A percentile compares a stretch with the other conserved stretches of the same genome.
Conservation (phyloP, 257 asterid genomes). For the Linderniella brevidens region DNA sequence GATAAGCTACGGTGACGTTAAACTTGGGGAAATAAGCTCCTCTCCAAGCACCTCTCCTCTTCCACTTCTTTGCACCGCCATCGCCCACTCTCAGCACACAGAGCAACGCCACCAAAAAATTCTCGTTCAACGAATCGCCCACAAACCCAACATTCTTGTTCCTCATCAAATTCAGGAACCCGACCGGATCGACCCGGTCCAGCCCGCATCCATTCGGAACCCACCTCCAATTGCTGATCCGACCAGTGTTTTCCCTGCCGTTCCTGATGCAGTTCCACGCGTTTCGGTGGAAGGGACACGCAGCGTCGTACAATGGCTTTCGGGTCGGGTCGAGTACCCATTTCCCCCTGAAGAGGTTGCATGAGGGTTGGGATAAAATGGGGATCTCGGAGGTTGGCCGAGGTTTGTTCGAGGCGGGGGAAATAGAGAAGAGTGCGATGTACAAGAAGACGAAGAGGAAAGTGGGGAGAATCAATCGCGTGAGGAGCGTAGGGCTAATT, state of each 20-base stretch:
- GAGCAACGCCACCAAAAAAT: constrained; percentile 61
- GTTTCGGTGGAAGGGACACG: constrained; percentile 81
- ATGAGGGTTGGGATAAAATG: constrained; percentile 16
- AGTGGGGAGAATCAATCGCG: constrained; percentile 40
- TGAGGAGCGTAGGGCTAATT: constrained; percentile 25
- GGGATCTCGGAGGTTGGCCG: constrained; percentile 16
- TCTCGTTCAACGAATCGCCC: constrained; percentile 92
- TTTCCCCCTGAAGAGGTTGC: constrained; percentile 62
- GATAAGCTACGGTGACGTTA: constrained; percentile 84
- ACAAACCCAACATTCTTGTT: constrained; percentile 74
- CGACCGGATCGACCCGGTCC: constrained; percentile 51
- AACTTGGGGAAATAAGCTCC: constrained; percentile 82
- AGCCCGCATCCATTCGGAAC: constrained; percentile 50
- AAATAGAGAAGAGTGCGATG: constrained; percentile 40
- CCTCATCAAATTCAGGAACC: constrained; percentile 58
- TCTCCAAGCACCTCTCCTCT: constrained; percentile 94
- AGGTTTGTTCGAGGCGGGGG: constrained; percentile 13
- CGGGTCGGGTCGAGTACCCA: constrained; percentile 63
- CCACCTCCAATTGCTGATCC: constrained; percentile 98
- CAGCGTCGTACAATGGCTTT: constrained; percentile 57
- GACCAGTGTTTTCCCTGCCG: constrained; percentile 52
- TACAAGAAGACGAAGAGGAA: constrained; percentile 52
- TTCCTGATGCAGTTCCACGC: constrained; percentile 87
- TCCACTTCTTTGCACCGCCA: constrained; percentile 77
- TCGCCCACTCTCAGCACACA: constrained; percentile 64